Evolutionary conservation across 306 rosid species (phyloP).

Genomic region (Purshia tridentata): DNA sequence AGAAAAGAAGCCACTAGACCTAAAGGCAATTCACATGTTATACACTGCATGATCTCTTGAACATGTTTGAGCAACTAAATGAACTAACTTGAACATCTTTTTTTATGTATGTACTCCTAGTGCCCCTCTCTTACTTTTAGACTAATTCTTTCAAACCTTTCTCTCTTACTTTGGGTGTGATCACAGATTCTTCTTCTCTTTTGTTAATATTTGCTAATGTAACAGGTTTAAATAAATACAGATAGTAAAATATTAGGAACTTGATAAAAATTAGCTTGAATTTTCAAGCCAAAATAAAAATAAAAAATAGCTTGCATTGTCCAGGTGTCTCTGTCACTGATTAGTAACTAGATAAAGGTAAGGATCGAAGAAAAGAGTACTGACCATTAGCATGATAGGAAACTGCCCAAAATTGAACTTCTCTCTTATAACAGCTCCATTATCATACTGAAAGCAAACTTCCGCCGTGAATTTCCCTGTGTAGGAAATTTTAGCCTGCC

Average conservation of each 20-base stretch:
- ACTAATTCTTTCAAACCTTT: too few species aligned
- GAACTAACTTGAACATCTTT: not conserved
- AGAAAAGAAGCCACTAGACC: not conserved
- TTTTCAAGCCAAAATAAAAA: too few species aligned
- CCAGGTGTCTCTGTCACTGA: too few species aligned
- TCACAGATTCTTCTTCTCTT: too few species aligned
- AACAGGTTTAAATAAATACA: too few species aligned
- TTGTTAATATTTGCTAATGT: too few species aligned
- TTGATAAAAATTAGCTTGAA: too few species aligned
- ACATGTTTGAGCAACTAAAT: not conserved
- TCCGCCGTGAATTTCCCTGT: conserved; percentile 59
- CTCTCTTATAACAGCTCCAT: conserved; percentile 43
- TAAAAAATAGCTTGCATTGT: too few species aligned
- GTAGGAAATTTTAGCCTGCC: conserved; percentile 75
- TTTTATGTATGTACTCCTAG: too few species aligned
- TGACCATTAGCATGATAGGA: conserved; percentile 87
- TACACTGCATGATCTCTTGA: not conserved
- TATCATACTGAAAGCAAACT: conserved; percentile 59
- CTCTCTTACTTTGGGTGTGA: too few species aligned
- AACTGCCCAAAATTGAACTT: conserved; percentile 56
- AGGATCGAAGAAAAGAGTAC: conserved; percentile 8
- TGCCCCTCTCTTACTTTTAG: too few species aligned
- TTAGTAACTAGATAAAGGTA: not conserved
- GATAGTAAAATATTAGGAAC: too few species aligned
- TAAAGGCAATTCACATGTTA: not conserved